phyloP scores from a whole-genome alignment of 2,329 filamentous ascomycete species.

The Aspergillus sp. region DNA sequence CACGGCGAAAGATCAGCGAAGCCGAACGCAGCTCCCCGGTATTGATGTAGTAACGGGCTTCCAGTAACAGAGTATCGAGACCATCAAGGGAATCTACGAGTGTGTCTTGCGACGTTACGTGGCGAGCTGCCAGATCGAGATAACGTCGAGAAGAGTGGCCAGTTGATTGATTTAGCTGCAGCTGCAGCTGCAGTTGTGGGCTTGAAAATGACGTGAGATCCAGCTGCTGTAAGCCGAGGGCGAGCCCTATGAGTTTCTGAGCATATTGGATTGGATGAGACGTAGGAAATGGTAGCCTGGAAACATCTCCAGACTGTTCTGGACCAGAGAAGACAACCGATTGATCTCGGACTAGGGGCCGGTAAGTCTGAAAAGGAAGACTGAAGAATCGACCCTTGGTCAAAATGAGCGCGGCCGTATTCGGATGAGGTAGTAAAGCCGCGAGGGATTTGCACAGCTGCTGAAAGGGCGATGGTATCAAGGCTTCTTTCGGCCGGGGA shows the following conservation, averaged over 20 bases:
- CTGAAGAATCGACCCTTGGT: not conserved
- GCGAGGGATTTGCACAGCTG: not conserved
- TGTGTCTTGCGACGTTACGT: constrained; percentile 2
- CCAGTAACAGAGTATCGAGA: constrained; percentile 6
- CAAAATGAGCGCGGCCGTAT: not conserved
- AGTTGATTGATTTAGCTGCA: not conserved
- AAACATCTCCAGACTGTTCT: not conserved
- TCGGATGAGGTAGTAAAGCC: not conserved
- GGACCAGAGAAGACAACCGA: too few species aligned
- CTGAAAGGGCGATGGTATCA: too few species aligned
- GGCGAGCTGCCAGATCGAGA: not conserved
- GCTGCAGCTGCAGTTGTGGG: not conserved
- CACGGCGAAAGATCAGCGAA: not conserved
- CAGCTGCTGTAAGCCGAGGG: constrained; percentile 7
- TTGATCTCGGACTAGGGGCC: not conserved
- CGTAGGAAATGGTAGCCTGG: not conserved
- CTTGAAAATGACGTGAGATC: not conserved
- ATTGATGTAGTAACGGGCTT: constrained; percentile 7
- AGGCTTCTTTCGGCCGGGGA: not conserved
- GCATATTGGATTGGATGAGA: constrained; percentile 2
- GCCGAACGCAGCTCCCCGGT: not conserved
- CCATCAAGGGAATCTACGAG: constrained; percentile 2
- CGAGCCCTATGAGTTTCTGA: constrained; percentile 4
- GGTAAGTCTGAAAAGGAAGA: not conserved
- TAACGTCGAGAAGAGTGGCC: not conserved